phyloP scores from a whole-genome alignment of 2,329 filamentous ascomycete species.

The Kalmusia sp. region DNA sequence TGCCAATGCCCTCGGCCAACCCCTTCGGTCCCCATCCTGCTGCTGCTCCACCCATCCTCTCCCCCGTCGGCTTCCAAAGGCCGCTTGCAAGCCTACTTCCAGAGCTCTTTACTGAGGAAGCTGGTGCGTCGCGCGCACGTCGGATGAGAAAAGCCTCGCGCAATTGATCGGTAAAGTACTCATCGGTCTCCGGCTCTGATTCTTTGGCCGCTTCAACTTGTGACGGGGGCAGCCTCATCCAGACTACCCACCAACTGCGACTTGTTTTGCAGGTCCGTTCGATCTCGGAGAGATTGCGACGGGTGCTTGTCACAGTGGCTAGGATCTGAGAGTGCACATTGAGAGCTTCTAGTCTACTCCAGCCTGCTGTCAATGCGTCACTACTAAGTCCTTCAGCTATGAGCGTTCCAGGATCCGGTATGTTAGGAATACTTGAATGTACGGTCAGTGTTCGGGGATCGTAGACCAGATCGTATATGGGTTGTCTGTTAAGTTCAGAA shows the following conservation, averaged over 20 bases:
- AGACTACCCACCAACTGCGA: conserved; percentile 73
- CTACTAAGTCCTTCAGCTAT: conserved; percentile 47
- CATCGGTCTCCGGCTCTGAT: conserved; percentile 13
- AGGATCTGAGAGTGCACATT: conserved; percentile 68
- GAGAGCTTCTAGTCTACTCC: conserved; percentile 65
- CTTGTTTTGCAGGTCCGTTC: conserved; percentile 69
- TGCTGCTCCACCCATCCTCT: conserved; percentile 46
- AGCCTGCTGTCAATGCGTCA: conserved; percentile 30
- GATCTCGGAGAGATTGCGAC: conserved; percentile 52
- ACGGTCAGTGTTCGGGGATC: conserved; percentile 65
- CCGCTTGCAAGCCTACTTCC: conserved; percentile 38
- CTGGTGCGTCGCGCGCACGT: conserved; percentile 44
- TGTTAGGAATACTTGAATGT: conserved; percentile 69
- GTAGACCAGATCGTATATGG: conserved; percentile 67
- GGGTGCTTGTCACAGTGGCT: conserved; percentile 61
- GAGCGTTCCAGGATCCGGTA: conserved; percentile 60
- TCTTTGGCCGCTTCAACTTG: conserved; percentile 5
- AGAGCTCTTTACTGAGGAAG: conserved; percentile 22
- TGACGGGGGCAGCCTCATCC: conserved; percentile 61
- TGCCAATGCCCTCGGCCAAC: conserved; percentile 75
- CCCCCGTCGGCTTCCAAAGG: conserved; percentile 39
- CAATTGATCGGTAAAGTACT: conserved; percentile 39
- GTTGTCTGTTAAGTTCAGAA: conserved; percentile 43
- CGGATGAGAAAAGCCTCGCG: conserved; percentile 53
- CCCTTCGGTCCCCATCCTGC: conserved; percentile 65